Evolutionary conservation across 2,329 filamentous ascomycete genomes (phyloP), one percentile per base, ranked within the genome.

Genomic region (Nothophoma quercina): DNA sequence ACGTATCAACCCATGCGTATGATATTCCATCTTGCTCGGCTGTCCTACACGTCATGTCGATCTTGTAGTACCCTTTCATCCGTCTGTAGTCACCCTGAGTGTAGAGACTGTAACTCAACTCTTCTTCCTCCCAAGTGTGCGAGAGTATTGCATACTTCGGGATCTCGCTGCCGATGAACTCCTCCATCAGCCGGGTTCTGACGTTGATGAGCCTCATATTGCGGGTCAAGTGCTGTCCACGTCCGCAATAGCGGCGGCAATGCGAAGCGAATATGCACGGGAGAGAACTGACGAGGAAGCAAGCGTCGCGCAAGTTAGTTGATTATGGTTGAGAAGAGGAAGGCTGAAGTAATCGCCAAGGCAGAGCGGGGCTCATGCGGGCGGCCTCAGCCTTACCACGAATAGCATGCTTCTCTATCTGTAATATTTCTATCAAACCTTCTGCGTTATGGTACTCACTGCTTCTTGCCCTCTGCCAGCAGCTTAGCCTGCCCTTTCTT

Each of bases 401-500:
- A 18, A 19, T n/a, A n/a, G n/a, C n/a, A n/a, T n/a, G n/a, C n/a
- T n/a, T 39, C 22, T 25, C n/a, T 12, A 19, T 16, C 33, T 16
- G 13, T 15, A 6, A 7, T 38, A 16, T 15, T 35, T 16, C 13
- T 8, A 12, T 28, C 26, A 12, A 2, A 28, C 15, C n/a, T 23
- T 39, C 35, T 28, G 13, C 4, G 15, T 21, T 12, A 26, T 16
- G 2, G 7, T 40, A 65, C 13, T 15, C 30, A 56, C 45, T 55
- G 32, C 55, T 65, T 59, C 60, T 63, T 62, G 22, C 18, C 49
- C 26, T 34, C 56, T 34, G 44, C 56, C 18, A 51, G 39, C 57
- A 66, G 69, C 69, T 85, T 88, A 23, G 84, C 86, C 44, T 78
- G 80, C 72, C 88, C 86, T 80, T 96, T 96, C 49, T 85, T 87